Evolutionary conservation across 2,329 filamentous ascomycete genomes (phyloP), one percentile per base, ranked within the genome.

Genomic region (Fusarium anthophilum): DNA sequence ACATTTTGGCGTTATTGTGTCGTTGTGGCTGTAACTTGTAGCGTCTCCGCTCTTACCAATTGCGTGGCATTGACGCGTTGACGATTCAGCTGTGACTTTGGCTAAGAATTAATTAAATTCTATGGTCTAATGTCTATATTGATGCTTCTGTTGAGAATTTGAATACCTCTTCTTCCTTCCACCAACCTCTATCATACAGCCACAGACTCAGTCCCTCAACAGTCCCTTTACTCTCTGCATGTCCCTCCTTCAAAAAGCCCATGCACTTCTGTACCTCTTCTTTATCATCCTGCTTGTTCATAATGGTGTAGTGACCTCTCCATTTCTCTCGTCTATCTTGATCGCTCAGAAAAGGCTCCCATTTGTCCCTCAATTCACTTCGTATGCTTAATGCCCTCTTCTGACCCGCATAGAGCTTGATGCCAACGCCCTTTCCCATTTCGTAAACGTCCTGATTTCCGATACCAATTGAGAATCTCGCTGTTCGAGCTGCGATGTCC

Each of bases 211-310:
- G 38, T 2, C 72, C 72, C 15, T 70, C 56, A 4, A 64, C 72
- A 6, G 30, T 56, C 8, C 72, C 72, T 6, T 18, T 53, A 10
- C 62, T 70, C 13, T 62, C 48, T 24, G 41, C 32, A 26, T 64
- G 61, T 0, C 55, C 47, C 17, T 63, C 47, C 32, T 53, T 58
- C 4, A 75, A 30, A 20, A 51, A 62, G 1, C 24, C 28, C 15
- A 75, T 2, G 20, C 72, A 75, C 30, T 63, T 55, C 2, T 24
- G 26, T 17, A 73, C 47, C 47, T 55, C 74, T 24, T 61, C 55
- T n/a, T 65, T 58, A n/a, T 75, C 51, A 45, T 67, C 51, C 41
- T 75, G 69, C 37, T 75, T 75, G 24, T 75, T 75, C 72, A 75
- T 75, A 11, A 75, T 15, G 0, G 72, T 75, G 18, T 75, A 75